These are phyloP conservation scores for Globisporangium sylvaticum DNA, from an alignment of 352 stramenopile species.

Conservation along the genomic window DNA sequence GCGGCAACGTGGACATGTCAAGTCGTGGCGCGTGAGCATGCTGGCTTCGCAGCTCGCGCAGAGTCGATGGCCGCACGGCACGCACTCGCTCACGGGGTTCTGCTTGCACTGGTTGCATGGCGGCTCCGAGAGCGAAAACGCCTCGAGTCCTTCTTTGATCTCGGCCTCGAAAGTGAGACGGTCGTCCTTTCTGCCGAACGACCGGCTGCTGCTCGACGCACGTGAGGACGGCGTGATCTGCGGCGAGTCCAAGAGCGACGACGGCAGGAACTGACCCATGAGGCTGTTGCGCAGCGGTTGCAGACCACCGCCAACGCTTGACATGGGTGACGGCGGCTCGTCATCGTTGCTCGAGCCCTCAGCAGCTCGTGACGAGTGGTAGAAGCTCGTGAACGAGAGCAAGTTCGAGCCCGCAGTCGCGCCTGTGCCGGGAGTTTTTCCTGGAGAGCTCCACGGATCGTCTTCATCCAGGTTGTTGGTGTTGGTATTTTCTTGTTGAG, in stretches of 20 bases:
- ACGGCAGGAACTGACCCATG: conserved; percentile 80
- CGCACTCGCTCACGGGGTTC: conserved; percentile 10
- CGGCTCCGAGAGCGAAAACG: conserved; percentile 26
- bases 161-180: conserved; percentile 24
- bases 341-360: conserved; percentile 36
- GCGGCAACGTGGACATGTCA: conserved; percentile 13
- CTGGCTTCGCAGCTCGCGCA: conserved; percentile 12
- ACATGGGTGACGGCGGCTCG: conserved; percentile 37
- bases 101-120: conserved; percentile 18
- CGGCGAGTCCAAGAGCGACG: conserved; percentile 73
- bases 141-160: conserved; percentile 29
- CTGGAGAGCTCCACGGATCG: conserved; percentile 45
- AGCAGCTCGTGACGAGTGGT: conserved; percentile 23
- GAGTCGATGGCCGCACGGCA: conserved; percentile 19
- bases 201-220: conserved; percentile 15
- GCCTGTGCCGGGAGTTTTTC: conserved; percentile 24
- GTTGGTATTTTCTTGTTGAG: not conserved
- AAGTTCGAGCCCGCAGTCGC: conserved; percentile 26
- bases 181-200: conserved; percentile 23
- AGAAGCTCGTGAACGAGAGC: conserved; percentile 62
- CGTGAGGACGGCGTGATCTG: conserved; percentile 63
- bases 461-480: conserved; percentile 30
- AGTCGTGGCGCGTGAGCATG: conserved; percentile 1
- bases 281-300: conserved; percentile 64
- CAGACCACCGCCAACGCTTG: conserved; percentile 29